Base-by-base conservation (phyloP, 768 basidiomycete genomes). In the Calvatia gigantea region DNA sequence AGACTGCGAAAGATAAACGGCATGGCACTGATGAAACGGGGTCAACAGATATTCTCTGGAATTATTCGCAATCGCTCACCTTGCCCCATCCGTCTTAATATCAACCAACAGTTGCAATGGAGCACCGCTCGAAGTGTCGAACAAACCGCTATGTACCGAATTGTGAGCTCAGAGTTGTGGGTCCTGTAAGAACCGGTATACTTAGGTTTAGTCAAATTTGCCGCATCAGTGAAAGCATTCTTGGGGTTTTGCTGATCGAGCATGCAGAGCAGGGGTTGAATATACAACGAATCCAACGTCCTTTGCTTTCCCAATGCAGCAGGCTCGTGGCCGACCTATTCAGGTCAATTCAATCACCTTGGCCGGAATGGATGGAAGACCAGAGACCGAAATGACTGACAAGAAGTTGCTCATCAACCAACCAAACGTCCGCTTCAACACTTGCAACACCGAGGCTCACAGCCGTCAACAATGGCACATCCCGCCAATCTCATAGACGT, bases 391-490 rank as follows among this genome's bases (percentile, higher is more conserved):
- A n/a, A 31, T 19, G 19, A 69, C 73, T 53, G 56, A 77, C 78
- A 51, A 71, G 70, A 12, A 82, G 69, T 9, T 73, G 72, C n/a
- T 70, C 73, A 51, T 75, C 69, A 19, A 77, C 59, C 6, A 75
- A 65, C 73, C 72, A 80, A 15, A 82, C 78, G 62, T 82, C 80
- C 2, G 81, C 81, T 62, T 82, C 80, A 9, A 81, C 78, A 59
- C 79, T 81, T 14, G 68, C 65, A 12, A 80, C 78, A 0, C 79
- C 79, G 21, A 74, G 65, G 60, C 78, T 80, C 3, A 82, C 58
- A 7, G 79, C 79, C 4, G 73, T 72, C 8, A 80, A 65, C 19
- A 81, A 65, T 4, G 80, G 78, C 6, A 79, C 78, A 58, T 81
- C 75, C 17, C 79, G 70, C 78, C 79, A 80, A 62, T 83, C 79